These are phyloP conservation scores for Entomortierella lignicola DNA, from an alignment of 192 early-diverging fungal species.

Conservation along the genomic window DNA sequence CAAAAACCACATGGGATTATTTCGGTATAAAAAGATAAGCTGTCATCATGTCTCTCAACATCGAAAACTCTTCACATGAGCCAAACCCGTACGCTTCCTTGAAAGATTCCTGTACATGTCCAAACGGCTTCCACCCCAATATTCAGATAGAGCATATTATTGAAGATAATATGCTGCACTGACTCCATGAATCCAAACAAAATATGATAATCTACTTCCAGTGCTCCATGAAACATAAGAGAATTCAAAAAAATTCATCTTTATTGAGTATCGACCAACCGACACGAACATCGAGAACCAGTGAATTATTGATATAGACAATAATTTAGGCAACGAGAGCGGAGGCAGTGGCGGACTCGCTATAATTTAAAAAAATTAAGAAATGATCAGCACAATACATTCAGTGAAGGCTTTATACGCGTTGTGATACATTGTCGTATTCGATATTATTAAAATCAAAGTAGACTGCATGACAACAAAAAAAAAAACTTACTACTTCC, in stretches of 20 bases:
- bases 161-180: too few species aligned
- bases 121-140: too few species aligned
- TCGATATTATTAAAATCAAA: constrained; percentile 11
- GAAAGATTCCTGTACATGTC: too few species aligned
- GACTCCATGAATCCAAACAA: not conserved
- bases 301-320: constrained; percentile 4
- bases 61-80: not conserved
- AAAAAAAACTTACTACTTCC: constrained; percentile 98
- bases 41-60: constrained; percentile 48
- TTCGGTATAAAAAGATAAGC: constrained; percentile 19
- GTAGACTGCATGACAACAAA: too few species aligned
- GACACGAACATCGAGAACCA: constrained; percentile 12
- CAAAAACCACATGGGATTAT: constrained; percentile 47
- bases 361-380: constrained; percentile 50
- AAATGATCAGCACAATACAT: constrained; percentile 10
- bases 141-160: too few species aligned
- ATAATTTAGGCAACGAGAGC: constrained; percentile 82
- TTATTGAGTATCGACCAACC: constrained; percentile 47
- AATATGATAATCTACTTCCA: not conserved
- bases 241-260: constrained; percentile 12
- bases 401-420: too few species aligned
- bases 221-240: not conserved
- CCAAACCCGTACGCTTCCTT: not conserved
- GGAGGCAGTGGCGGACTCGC: constrained; percentile 85
- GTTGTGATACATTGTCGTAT: too few species aligned